These are phyloP conservation scores for Yamadazyma sp. DNA, from an alignment of 805 yeast genomes.

Conservation along the genomic window DNA sequence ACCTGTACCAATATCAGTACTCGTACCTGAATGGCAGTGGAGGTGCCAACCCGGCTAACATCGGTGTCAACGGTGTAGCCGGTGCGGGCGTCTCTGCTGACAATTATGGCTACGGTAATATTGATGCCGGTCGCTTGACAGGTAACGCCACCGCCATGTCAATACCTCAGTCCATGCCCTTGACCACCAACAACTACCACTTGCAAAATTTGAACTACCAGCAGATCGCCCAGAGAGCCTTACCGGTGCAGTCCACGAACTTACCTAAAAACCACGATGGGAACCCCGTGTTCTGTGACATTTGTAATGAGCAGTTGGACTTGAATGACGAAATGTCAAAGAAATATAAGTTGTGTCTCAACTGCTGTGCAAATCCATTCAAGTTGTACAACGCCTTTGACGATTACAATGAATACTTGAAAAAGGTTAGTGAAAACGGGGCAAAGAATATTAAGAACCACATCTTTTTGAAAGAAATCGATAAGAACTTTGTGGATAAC, in stretches of 20 bases:
- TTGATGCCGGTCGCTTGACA: slow-evolving; percentile 6
- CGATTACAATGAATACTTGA: slow-evolving; percentile 29
- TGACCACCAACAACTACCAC: slow-evolving; percentile 6
- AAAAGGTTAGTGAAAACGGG: slow-evolving; percentile 18
- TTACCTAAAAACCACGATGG: slow-evolving; percentile 11
- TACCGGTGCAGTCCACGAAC: slow-evolving; percentile 17
- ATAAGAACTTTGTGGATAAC: slow-evolving; percentile 20
- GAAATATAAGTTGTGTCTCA: slow-evolving; percentile 28
- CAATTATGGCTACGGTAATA: slow-evolving; percentile 5
- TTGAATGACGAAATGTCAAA: slow-evolving; percentile 24
- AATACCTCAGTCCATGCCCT: slow-evolving; percentile 14
- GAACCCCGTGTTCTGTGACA: slow-evolving; percentile 22
- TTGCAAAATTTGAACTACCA: slow-evolving; percentile 15
- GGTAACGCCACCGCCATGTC: slow-evolving; percentile 13
- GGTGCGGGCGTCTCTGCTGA: slow-evolving; percentile 3
- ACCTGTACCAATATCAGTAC: slow-evolving; percentile 14
- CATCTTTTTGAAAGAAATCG: slow-evolving; percentile 23
- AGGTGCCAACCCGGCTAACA: slow-evolving; percentile 3
- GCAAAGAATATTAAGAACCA: slow-evolving; percentile 17
- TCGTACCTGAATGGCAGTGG: slow-evolving; percentile 9
- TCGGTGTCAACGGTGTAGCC: slow-evolving; percentile 7
- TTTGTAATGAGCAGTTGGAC: slow-evolving; percentile 26
- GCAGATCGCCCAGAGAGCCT: slow-evolving; percentile 18
- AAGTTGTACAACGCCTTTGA: slow-evolving; percentile 24
- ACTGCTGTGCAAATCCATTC: slow-evolving; percentile 32